Conservation (phyloP, 345 rosid genomes). For the Iberis pinnata region DNA sequence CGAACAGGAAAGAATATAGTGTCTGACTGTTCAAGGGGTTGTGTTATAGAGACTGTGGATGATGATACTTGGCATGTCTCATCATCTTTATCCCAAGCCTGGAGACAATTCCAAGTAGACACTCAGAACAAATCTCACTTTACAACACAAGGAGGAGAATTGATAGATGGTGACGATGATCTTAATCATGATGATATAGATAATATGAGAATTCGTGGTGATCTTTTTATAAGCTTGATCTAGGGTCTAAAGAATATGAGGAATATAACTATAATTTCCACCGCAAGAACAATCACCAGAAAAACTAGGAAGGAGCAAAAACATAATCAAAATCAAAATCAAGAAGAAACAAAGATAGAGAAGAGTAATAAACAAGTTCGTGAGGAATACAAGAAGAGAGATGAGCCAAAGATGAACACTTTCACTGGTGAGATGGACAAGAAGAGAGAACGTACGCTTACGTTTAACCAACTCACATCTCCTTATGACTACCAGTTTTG, state of each 20-base stretch:
- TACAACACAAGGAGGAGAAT: slow-evolving; percentile 21
- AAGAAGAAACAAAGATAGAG: slow-evolving; percentile 29
- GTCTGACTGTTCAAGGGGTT: slow-evolving; percentile 21
- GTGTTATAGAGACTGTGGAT: slow-evolving; percentile 60
- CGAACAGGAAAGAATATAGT: not conserved
- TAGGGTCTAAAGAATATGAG: slow-evolving; percentile 67
- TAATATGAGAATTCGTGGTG: slow-evolving; percentile 68
- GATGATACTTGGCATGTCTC: slow-evolving; percentile 64
- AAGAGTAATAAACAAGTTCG: slow-evolving; percentile 25
- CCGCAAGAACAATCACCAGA: slow-evolving; percentile 45
- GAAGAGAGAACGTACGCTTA: slow-evolving; percentile 51
- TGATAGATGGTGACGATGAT: slow-evolving; percentile 17
- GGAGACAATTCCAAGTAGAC: slow-evolving; percentile 33
- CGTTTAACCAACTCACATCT: slow-evolving; percentile 81
- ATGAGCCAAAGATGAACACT: slow-evolving; percentile 17
- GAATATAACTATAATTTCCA: slow-evolving; percentile 71
- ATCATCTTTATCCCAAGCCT: slow-evolving; percentile 47
- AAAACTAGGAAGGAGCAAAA: slow-evolving; percentile 30
- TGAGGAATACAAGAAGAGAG: slow-evolving; percentile 27
- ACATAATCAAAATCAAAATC: not conserved
- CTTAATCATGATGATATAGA: slow-evolving; percentile 63
- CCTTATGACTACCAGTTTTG: slow-evolving; percentile 87
- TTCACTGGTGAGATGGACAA: slow-evolving; percentile 19
- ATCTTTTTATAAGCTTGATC: slow-evolving; percentile 80
- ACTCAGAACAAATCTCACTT: not conserved